Base-by-base conservation (phyloP, 306 rosid genomes). In the Cucumis cinereus region DNA sequence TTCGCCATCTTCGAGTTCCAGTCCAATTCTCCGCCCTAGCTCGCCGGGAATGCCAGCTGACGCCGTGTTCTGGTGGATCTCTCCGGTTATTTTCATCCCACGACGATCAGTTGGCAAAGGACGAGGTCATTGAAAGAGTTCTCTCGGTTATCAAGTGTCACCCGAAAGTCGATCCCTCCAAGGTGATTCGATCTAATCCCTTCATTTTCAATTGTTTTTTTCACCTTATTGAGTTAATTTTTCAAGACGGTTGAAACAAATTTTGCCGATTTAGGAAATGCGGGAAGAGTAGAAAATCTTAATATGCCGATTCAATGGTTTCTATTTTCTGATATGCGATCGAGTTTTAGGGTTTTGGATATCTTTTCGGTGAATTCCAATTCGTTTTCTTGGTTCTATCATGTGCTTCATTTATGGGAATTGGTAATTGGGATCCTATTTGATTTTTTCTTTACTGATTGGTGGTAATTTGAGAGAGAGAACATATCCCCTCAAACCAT, bases 111-210 rank as follows among this genome's bases (percentile, higher is more conserved):
- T 52, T 89, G 73, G 54, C 90, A 77, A 90, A 89, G 78, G 86
- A 85, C 43, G 92, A 90, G 73, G 96, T 94, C 75, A 76, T 80
- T 64, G 84, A 90, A 6, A 88, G 99, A 83, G 97, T 94, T 55
- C 96, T 94, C 79, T 76, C 96, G 45, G 97, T 94, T 16, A 76
- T 94, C 83, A 91, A 85, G 84, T 81, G 89, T 82, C 92, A 87
- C 87, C 98, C 97, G 79, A 94, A 91, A 88, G 87, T 94, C 19
- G 97, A 94, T 85, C 96, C 99, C 75, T 86, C 96, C 28, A 83
- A 81, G 99, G 99, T 92, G 33, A 58, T 49, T 67, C 15, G 50
- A 13, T 11, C 73, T 74, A n/a, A 22, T 74, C 52, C 45, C 13
- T 1, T 22, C 86, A 62, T 8, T 19, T 26, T 28, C 61, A 17